Evolutionary conservation across 228 moss, liverwort and hornwort species (phyloP).

Genomic region (Sphagnum fallax): DNA sequence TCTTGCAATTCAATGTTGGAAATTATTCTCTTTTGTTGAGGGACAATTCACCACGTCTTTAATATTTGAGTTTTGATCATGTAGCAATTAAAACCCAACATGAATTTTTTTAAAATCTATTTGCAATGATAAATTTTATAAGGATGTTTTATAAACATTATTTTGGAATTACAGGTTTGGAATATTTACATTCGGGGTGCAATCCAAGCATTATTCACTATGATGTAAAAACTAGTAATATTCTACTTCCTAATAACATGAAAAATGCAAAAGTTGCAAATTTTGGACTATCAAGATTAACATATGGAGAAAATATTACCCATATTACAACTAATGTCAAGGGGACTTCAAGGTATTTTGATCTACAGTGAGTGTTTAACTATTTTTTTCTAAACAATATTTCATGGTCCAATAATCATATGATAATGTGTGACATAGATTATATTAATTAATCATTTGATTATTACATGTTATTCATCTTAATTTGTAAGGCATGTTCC

Average conservation of each 20-base stretch:
- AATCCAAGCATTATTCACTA: constrained; percentile 25
- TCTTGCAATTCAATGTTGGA: no score
- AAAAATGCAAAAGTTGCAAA: constrained; percentile 23
- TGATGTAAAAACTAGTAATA: constrained; percentile 22
- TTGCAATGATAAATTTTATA: not conserved
- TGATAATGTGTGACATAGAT: no score
- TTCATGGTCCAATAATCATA: no score
- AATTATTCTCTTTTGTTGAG: no score
- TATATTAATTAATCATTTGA: no score
- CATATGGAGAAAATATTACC: constrained; percentile 1
- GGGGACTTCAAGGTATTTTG: constrained; percentile 31
- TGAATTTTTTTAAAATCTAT: not conserved
- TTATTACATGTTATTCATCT: no score
- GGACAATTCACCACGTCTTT: no score
- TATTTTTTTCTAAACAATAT: not conserved
- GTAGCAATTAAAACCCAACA: no score
- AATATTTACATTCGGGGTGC: constrained; percentile 26
- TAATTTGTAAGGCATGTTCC: no score
- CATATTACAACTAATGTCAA: constrained; percentile 20
- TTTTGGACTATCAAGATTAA: constrained; percentile 26
- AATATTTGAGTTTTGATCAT: no score
- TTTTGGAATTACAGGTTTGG: constrained; percentile 19
- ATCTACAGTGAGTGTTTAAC: constrained; percentile 21
- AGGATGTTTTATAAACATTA: not conserved
- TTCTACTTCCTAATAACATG: constrained; percentile 19